These are phyloP conservation scores for Heterobasidion occidentale DNA, from an alignment of 1,284 basidiomycete genomes.

Conservation along the genomic window DNA sequence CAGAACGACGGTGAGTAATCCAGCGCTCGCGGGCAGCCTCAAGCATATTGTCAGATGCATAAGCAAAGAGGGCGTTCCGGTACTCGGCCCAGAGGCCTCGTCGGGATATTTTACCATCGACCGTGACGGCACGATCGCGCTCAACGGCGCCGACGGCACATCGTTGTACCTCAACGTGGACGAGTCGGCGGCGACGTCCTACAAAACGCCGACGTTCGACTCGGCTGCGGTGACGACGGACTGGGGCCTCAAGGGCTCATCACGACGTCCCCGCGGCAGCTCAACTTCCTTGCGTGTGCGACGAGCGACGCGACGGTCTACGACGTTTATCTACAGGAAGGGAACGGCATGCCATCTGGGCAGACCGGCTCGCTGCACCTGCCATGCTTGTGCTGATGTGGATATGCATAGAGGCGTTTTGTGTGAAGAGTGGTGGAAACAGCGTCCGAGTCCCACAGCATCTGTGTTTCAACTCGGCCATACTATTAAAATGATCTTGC, in stretches of 20 bases:
- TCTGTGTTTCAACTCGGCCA: no score
- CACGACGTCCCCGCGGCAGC: conserved; percentile 38
- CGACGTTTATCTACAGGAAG: conserved; percentile 42
- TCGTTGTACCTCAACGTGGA: conserved; percentile 42
- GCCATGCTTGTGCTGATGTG: conserved; percentile 40
- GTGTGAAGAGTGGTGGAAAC: no score
- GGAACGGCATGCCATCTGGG: conserved; percentile 40
- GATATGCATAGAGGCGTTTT: no score
- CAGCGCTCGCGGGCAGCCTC: no score
- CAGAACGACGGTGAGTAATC: conserved; percentile 35
- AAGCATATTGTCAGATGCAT: no score
- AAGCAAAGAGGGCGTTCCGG: conserved; percentile 32
- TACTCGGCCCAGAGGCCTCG: conserved; percentile 44
- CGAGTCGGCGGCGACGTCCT: conserved; percentile 34
- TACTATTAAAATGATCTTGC: no score
- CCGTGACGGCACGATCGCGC: conserved; percentile 36
- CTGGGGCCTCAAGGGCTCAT: conserved; percentile 53
- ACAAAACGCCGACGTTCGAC: conserved; percentile 40
- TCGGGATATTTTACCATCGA: conserved; percentile 45
- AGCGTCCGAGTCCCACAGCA: no score
- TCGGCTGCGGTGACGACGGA: conserved; percentile 40
- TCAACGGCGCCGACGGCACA: conserved; percentile 31
- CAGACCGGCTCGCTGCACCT: conserved; percentile 39
- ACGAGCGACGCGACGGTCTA: conserved; percentile 34
- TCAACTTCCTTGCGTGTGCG: conserved; percentile 50